These are phyloP conservation scores for Scutellaria minor DNA, from an alignment of 257 asterid genomes.

Conservation along the genomic window DNA sequence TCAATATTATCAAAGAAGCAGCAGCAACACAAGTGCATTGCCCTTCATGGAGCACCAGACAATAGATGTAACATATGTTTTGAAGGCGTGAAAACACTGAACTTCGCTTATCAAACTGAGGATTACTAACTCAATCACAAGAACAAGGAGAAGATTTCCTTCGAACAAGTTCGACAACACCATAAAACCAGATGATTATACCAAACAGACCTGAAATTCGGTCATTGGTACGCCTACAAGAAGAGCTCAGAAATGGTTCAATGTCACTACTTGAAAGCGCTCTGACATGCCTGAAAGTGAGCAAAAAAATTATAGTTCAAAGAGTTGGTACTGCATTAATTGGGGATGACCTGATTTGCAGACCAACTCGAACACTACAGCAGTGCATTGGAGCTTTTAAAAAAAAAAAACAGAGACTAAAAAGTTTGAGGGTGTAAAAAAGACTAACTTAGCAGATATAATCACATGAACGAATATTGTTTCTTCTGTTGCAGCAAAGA, in stretches of 20 bases:
- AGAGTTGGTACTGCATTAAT: constrained; percentile 17
- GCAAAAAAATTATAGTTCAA: constrained; percentile 27
- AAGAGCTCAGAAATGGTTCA: constrained; percentile 66
- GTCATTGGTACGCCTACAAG: constrained; percentile 50
- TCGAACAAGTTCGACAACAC: constrained; percentile 23
- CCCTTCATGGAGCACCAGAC: constrained; percentile 10
- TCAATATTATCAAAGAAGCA: neutral
- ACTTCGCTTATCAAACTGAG: constrained; percentile 13
- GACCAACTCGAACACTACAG: constrained; percentile 19
- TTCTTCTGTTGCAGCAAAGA: constrained; percentile 94
- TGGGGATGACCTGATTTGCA: constrained; percentile 25
- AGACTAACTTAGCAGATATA: constrained; percentile 81
- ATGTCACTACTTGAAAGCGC: constrained; percentile 83
- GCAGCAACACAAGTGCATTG: neutral
- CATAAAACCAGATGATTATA: constrained; percentile 25
- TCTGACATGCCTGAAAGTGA: constrained; percentile 74
- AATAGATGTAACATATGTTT: neutral
- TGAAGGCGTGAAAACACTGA: constrained; percentile 9
- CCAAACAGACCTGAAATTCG: constrained; percentile 72
- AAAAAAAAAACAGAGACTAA: constrained; percentile 6
- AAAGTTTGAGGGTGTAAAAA: constrained; percentile 23
- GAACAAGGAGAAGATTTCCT: constrained; percentile 13
- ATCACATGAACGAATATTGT: constrained; percentile 91
- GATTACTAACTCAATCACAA: constrained; percentile 23
- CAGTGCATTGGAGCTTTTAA: constrained; percentile 18